phyloP scores from a whole-genome alignment of 176 grass and related monocot species.

The Cenchrus americanus region DNA sequence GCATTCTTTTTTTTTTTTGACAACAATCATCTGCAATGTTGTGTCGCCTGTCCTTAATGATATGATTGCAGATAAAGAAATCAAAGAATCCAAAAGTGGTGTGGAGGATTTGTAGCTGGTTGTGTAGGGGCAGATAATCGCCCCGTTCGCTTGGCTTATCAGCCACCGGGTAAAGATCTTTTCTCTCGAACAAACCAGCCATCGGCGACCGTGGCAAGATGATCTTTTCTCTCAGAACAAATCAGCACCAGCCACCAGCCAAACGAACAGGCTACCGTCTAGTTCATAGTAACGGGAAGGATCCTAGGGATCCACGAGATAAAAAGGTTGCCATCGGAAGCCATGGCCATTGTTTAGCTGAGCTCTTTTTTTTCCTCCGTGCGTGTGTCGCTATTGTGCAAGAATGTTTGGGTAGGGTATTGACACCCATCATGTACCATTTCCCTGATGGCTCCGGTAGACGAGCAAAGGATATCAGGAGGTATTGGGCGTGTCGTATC shows the following conservation, averaged over 20 bases:
- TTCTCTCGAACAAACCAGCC: too few species aligned
- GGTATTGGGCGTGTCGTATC: neutral
- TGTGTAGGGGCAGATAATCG: too few species aligned
- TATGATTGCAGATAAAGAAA: neutral
- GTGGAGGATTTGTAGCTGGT: too few species aligned
- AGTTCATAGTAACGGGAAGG: slow-evolving; percentile 35
- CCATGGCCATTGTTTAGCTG: slow-evolving; percentile 1
- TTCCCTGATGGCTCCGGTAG: neutral
- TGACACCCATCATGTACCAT: slow-evolving; percentile 21
- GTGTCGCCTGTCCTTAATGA: neutral
- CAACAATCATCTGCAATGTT: neutral
- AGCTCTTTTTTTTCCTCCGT: neutral
- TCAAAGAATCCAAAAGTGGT: too few species aligned
- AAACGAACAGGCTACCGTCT: too few species aligned
- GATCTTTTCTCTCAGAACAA: too few species aligned
- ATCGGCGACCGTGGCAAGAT: too few species aligned
- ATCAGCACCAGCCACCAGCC: too few species aligned
- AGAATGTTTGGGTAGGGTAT: slow-evolving; percentile 48
- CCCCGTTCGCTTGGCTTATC: too few species aligned
- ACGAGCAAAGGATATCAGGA: neutral
- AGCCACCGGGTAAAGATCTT: too few species aligned
- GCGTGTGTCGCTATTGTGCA: neutral
- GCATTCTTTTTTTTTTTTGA: too few species aligned
- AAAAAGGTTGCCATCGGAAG: neutral
- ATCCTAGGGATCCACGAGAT: slow-evolving; percentile 49